Conservation (phyloP, 768 basidiomycete species). For the Hysterangium stoloniferum region DNA sequence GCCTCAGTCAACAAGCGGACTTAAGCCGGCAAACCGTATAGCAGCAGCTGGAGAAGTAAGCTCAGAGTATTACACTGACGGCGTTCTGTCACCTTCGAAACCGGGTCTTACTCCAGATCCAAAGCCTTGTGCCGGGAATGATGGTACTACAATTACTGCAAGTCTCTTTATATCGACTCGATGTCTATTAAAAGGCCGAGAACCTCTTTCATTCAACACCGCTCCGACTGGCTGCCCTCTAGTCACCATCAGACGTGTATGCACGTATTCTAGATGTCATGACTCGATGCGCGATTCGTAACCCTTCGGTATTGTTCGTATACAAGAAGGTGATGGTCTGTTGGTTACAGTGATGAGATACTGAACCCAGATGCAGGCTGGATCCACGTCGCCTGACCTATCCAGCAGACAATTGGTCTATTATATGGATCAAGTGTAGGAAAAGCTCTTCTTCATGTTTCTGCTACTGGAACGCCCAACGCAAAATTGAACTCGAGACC, state of each 20-base stretch:
- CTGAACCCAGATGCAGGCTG: constrained; percentile 41
- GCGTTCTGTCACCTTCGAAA: constrained; percentile 60
- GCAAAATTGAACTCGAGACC: not conserved
- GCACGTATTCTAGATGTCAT: constrained; percentile 85
- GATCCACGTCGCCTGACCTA: constrained; percentile 68
- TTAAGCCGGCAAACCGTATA: too few relatives aligned
- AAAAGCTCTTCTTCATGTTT: constrained; percentile 53
- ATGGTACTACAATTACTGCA: constrained; percentile 86
- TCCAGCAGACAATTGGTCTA: constrained; percentile 69
- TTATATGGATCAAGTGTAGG: constrained; percentile 77
- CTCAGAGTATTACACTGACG: constrained; percentile 79
- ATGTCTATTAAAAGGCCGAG: constrained; percentile 56
- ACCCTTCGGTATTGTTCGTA: constrained; percentile 76
- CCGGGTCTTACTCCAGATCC: constrained; percentile 68
- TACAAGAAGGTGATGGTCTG: constrained; percentile 78
- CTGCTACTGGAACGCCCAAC: constrained; percentile 22
- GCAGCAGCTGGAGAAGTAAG: too few relatives aligned
- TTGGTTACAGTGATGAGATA: too few relatives aligned
- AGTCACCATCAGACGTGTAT: constrained; percentile 85
- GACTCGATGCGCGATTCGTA: constrained; percentile 90
- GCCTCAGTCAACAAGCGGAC: too few relatives aligned
- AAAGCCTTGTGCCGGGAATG: constrained; percentile 87
- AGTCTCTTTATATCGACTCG: constrained; percentile 16
- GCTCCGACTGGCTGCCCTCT: constrained; percentile 76
- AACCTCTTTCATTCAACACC: constrained; percentile 94